Base-by-base conservation (phyloP, 768 basidiomycete genomes). In the Fistulinella prunicolor region DNA sequence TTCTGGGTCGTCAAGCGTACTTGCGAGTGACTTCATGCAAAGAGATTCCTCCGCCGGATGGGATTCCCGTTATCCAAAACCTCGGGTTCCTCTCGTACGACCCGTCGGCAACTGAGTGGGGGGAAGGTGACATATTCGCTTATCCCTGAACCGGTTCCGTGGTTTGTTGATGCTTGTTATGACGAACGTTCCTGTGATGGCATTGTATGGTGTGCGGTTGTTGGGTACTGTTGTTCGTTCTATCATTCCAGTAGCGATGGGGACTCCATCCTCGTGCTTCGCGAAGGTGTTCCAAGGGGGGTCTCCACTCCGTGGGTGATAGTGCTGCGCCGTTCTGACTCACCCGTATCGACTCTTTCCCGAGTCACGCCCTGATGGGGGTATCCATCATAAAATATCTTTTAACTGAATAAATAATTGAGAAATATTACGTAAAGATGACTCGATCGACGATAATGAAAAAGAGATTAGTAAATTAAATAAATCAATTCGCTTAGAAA, bases 401-500 rank as follows among this genome's bases (percentile, higher is more conserved):
- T n/a, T n/a, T n/a, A n/a, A n/a, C n/a, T n/a, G n/a, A n/a, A n/a
- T n/a, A n/a, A n/a, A n/a, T n/a, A n/a, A n/a, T n/a, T n/a, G n/a
- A n/a, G n/a, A n/a, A 32, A 47, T 34, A 61, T 65, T 56, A 63
- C 55, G 50, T 50, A 46, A 56, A 39, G 6, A 42, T 41, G 54
- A 48, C 47, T 62, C 62, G 66, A 67, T 66, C 63, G 63, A 65
- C 63, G 51, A 68, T 68, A 66, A 65, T 63, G 48, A 64, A 64
- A 55, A 50, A 34, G 46, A 45, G 40, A 29, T 44, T 23, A 42
- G 47, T 58, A 58, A 66, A 61, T 66, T 65, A 65, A 66, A 66
- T 65, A 65, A 64, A 60, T 59, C 55, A 65, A 64, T 62, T 53
- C 43, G 22, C 42, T 28, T 7, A 44, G 45, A 56, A 54, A 30